Percentiles rank a stretch among this genome's conserved stretches.
Conservation (phyloP, 2,329 filamentous ascomycete genomes). For the Trichothecium roseum region DNA sequence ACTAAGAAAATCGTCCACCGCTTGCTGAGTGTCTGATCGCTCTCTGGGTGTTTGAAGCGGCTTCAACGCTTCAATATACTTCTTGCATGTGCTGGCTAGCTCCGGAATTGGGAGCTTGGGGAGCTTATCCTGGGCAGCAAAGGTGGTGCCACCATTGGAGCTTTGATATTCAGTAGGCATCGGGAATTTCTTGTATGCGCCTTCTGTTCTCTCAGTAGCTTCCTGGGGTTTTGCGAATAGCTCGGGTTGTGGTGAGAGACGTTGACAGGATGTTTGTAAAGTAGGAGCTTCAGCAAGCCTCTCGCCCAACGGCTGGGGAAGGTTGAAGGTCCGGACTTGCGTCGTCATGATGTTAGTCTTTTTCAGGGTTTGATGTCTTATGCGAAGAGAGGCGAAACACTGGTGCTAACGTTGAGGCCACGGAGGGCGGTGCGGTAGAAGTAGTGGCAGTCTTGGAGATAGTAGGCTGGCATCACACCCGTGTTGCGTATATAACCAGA, state of each 20-base stretch:
- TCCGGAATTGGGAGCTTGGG: conserved; percentile 91
- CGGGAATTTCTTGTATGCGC: conserved; percentile 29
- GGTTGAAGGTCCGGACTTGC: conserved; percentile 33
- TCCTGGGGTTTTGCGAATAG: conserved; percentile 7
- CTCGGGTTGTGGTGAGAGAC: conserved; percentile 23
- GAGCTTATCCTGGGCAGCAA: conserved; percentile 76
- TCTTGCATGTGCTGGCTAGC: conserved; percentile 64
- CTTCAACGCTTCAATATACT: conserved; percentile 68
- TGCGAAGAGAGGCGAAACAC: conserved; percentile 65
- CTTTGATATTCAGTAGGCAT: conserved; percentile 44
- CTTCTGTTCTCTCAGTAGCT: conserved; percentile 14
- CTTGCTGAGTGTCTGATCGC: conserved; percentile 69
- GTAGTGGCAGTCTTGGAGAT: conserved; percentile 80
- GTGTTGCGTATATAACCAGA: conserved; percentile 3
- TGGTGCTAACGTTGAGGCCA: conserved; percentile 72
- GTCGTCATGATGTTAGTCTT: conserved; percentile 24
- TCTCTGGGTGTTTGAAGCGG: conserved; percentile 75
- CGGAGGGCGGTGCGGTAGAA: conserved; percentile 86
- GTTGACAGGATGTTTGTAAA: conserved; percentile 12
- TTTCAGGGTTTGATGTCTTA: conserved; percentile 26
- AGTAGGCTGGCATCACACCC: conserved; percentile 70
- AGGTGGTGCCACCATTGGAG: conserved; percentile 68
- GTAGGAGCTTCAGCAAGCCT: conserved; percentile 40
- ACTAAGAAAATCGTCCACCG: conserved; percentile 73
- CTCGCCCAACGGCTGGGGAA: conserved; percentile 63